Percentiles rank a stretch among this genome's conserved stretches.
phyloP scores from a whole-genome alignment of 306 rosid genomes.

The Sphenostylis stenocarpa region DNA sequence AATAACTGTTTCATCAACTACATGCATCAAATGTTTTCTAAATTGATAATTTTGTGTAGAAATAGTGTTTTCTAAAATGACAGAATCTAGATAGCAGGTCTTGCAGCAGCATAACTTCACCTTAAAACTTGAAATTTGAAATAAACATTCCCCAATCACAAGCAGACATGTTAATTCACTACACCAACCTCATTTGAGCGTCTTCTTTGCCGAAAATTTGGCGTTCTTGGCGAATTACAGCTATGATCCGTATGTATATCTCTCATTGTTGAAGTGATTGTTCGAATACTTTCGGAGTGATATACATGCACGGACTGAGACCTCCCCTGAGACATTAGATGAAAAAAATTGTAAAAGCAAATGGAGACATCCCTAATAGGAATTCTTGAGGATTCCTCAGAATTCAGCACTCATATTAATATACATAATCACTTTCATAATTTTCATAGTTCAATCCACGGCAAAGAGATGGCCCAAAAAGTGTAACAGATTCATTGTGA shows the following conservation, averaged over 20 bases:
- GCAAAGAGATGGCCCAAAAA: background rate
- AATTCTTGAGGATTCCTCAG: background rate
- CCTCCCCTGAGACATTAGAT: conserved; percentile 39
- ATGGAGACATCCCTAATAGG: background rate
- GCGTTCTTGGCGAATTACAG: conserved; percentile 43
- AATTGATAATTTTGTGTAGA: too few species aligned
- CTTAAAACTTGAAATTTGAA: background rate
- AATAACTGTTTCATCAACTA: too few species aligned
- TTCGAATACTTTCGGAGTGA: conserved; percentile 17
- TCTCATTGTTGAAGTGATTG: conserved; percentile 29
- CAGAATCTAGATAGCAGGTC: background rate
- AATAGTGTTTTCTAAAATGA: background rate
- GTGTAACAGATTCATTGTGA: background rate
- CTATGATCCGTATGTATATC: conserved; percentile 48
- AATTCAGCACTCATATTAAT: background rate
- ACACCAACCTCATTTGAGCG: conserved; percentile 72
- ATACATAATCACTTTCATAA: background rate
- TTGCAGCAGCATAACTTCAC: background rate
- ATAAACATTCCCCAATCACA: conserved; percentile 1
- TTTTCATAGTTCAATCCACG: background rate
- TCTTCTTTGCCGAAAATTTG: conserved; percentile 51
- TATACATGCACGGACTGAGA: conserved; percentile 26
- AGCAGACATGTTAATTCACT: background rate
- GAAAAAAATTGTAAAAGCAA: conserved; percentile 2
- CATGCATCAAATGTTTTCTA: too few species aligned